Base-by-base conservation (phyloP, 148 eudicot species). In the Pouteria glomerata region DNA sequence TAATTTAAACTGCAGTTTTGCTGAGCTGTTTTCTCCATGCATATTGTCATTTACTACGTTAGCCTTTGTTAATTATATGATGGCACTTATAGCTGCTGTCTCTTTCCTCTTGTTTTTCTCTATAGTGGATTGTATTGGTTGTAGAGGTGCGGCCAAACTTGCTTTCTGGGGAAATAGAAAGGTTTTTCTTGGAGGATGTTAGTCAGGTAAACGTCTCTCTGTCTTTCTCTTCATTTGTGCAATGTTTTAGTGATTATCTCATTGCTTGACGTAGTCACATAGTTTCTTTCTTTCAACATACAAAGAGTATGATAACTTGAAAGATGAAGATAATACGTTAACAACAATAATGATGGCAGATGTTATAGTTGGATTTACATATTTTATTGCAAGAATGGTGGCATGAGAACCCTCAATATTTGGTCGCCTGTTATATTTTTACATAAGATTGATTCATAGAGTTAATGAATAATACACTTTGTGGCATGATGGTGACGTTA, bases 131-230 rank as follows among this genome's bases (percentile, higher is more conserved):
- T 53, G 92, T 85, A 69, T 39, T 76, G 76, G 80, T 82, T 60
- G 74, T 84, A 64, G 92, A 90, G 80, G 83, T 87, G 79, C 85
- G 86, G 73, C 92, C 88, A 63, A 86, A 77, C 79, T 84, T 90
- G 77, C 90, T 90, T 63, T 84, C 90, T 24, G 83, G 88, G 18
- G 90, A 87, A 57, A 29, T 72, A 29, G 85, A 82, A 50, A 85
- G 71, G 71, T 78, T 85, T 76, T 78, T 84, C 47, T 73, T 87
- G 76, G 80, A 84, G 75, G 87, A 90, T 63, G 73, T 88, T 64
- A 65, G 47, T 34, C 88, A 81, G 91, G 96, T 90, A 79, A 50
- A 13, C 44, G 61, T 57, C 47, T 24, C 14, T 33, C 12, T 67
- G 61, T 57, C 47, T 24, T 18, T 33, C 12, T 67, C 51, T 24